phyloP scores from a whole-genome alignment of 176 grass and related monocot genomes.

The Aechmea fasciata region DNA sequence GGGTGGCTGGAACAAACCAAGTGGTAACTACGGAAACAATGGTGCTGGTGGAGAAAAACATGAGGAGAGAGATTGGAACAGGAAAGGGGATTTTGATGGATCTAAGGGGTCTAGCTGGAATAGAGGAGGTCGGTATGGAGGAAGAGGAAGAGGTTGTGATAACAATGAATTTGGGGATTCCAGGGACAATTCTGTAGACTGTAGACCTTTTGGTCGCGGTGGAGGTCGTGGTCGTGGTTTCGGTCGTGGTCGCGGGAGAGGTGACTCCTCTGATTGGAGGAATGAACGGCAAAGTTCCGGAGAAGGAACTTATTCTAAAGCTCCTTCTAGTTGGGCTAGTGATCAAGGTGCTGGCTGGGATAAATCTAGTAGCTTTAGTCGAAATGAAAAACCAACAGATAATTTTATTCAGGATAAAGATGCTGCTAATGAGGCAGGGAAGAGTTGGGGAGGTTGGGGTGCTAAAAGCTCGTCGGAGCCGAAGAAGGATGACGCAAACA shows the following conservation, averaged over 20 bases:
- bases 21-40: conserved; percentile 21
- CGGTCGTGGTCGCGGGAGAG: neutral
- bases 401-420: neutral
- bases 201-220: conserved; percentile 24
- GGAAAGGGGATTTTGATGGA: conserved; percentile 23
- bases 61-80: neutral
- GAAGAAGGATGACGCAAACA: neutral
- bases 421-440: neutral
- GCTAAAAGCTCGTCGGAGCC: neutral
- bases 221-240: neutral
- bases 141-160: conserved; percentile 33
- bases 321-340: neutral
- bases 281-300: neutral
- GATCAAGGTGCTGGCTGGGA: neutral
- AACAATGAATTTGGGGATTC: conserved; percentile 18
- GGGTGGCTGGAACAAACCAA: conserved; percentile 31
- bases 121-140: conserved; percentile 45
- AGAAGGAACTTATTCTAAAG: neutral
- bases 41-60: conserved; percentile 13
- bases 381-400: conserved; percentile 1
- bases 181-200: conserved; percentile 11
- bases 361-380: neutral
- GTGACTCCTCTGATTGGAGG: conserved; percentile 7
- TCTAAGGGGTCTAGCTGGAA: conserved; percentile 28
- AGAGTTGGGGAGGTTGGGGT: neutral